These are phyloP conservation scores for Lepidium didymum DNA, from an alignment of 345 rosid genomes.

Conservation along the genomic window DNA sequence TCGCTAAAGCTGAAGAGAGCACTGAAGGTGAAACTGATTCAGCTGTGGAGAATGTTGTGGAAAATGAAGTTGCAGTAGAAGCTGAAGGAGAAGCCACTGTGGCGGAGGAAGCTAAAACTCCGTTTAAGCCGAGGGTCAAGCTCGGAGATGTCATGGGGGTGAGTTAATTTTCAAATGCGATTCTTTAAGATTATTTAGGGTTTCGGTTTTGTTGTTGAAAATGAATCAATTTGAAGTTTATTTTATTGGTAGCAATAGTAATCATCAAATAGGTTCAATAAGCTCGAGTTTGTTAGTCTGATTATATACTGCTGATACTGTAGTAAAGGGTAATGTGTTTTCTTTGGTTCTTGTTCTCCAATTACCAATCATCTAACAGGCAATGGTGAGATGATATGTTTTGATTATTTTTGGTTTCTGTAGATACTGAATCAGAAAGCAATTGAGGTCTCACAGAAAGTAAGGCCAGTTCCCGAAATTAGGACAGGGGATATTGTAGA, in stretches of 20 bases:
- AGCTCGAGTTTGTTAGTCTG: neutral
- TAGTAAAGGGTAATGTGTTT: neutral
- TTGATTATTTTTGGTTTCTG: neutral
- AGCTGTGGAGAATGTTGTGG: slow-evolving; percentile 22
- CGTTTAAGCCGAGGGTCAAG: slow-evolving; percentile 7
- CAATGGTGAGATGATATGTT: neutral
- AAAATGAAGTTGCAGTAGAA: slow-evolving; percentile 3
- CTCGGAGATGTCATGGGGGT: slow-evolving; percentile 29
- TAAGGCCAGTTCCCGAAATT: slow-evolving; percentile 65
- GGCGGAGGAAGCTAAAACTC: slow-evolving; percentile 37
- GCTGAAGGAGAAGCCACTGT: slow-evolving; percentile 25
- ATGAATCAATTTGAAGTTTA: neutral
- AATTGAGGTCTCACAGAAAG: slow-evolving; percentile 59
- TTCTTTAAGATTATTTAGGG: neutral
- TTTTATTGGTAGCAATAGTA: neutral
- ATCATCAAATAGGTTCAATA: neutral
- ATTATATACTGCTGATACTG: neutral
- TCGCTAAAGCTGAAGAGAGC: slow-evolving; percentile 50
- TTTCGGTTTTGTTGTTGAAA: neutral
- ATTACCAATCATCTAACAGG: neutral
- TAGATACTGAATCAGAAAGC: slow-evolving; percentile 83
- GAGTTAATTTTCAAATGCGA: neutral
- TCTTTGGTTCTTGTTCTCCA: neutral
- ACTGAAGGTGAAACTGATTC: slow-evolving; percentile 35
- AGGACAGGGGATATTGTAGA: slow-evolving; percentile 79